A percentile compares a stretch with the other conserved stretches of the same genome.
Evolutionary conservation across 2,329 filamentous ascomycete genomes (phyloP).

Genomic region (Claviceps monticola): DNA sequence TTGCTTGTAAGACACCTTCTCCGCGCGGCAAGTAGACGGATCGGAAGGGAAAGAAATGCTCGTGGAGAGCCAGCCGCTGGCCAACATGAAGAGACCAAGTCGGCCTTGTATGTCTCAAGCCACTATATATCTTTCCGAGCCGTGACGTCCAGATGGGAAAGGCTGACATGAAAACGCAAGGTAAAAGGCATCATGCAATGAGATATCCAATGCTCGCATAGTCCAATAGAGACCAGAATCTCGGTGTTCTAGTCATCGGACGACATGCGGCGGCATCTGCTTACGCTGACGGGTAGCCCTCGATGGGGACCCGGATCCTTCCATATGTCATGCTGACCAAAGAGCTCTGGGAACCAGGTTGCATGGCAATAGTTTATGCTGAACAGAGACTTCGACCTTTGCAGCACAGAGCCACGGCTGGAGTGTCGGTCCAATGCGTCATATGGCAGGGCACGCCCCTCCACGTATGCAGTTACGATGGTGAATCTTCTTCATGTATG

Average conservation of each 20-base stretch:
- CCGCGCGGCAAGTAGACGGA: neutral
- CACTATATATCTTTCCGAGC: slow-evolving; percentile 5
- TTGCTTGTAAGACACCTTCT: neutral
- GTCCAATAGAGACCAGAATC: neutral
- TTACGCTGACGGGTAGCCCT: neutral
- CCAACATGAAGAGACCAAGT: neutral
- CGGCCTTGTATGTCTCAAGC: slow-evolving; percentile 5
- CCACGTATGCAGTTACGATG: neutral
- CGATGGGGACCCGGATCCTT: neutral
- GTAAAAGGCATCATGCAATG: neutral
- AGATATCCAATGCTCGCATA: neutral
- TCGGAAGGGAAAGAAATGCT: neutral
- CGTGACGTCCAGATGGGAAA: neutral
- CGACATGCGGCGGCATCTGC: neutral
- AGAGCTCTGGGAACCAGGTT: neutral
- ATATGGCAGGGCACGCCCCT: neutral
- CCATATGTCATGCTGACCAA: slow-evolving; percentile 2
- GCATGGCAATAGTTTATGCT: neutral
- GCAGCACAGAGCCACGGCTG: neutral
- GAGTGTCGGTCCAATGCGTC: neutral
- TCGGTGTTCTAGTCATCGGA: neutral
- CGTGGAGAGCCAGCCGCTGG: neutral
- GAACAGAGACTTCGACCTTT: neutral
- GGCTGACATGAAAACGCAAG: neutral
- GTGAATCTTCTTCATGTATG: slow-evolving; percentile 3